Evolutionary conservation across 495 filamentous ascomycete genomes (phyloP), one percentile per base, ranked within the genome.

Genomic region (Neurospora discreta): DNA sequence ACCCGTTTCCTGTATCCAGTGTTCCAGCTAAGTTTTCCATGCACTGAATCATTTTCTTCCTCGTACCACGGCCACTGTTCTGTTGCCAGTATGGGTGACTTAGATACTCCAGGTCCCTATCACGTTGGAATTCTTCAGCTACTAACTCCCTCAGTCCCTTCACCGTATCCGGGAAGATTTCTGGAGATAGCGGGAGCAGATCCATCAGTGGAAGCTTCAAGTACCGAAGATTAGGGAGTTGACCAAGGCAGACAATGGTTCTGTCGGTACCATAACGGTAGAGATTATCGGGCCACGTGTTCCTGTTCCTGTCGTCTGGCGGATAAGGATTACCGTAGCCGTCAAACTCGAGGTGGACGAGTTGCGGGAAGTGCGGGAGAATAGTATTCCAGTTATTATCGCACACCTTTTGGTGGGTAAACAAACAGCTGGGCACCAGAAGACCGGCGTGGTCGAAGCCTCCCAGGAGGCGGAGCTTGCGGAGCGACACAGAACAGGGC

Each of bases 51-150:
- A 58, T 58, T 26, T 1, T 5, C 20, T 13, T 13, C 8, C 23
- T 23, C 30, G 30, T 33, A 4, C 30, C 30, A 33, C 30, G 30
- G 30, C 30, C 30, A 33, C 30, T 33, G 4, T 33, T 33, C 1
- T 33, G 30, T 2, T 4, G 1, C 30, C 30, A 33, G 30, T 4
- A 1, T 33, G 30, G 30, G 30, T 4, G 30, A 33, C 30, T 4
- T 33, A 5, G 7, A 23, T 11, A 20, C 10, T 10, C 43, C n/a
- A 18, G 43, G 43, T 46, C 7, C 8, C 20, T n/a, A 0, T 8
- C 6, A 6, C 2, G 0, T 42, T 16, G 5, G 1, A 7, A 5
- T 18, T 44, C 18, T n/a, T n/a, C 7, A n/a, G 8, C 0, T n/a
- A 11, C n/a, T 20, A 58, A 16, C 20, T 15, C 1, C 1, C 23